Evolutionary conservation across 352 stramenopile genomes (phyloP).

Genomic region (Thalassiosira mediterranea): DNA sequence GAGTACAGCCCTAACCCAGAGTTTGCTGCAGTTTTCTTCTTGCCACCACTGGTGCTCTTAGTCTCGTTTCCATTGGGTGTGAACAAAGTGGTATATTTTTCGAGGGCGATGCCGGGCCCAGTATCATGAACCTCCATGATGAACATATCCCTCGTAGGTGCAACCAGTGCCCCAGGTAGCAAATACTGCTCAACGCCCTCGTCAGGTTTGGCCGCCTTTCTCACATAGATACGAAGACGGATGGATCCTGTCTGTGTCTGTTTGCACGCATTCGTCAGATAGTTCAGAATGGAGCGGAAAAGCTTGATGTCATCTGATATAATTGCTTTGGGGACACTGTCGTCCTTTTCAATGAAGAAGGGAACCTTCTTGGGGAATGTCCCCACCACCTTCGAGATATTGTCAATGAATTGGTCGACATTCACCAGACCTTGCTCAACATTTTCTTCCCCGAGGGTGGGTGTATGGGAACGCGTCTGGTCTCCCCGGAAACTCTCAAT

Average conservation of each 20-base stretch:
- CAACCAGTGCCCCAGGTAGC: constrained; percentile 27
- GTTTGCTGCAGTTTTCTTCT: constrained; percentile 22
- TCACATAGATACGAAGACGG: constrained; percentile 59
- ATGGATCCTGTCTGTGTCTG: constrained; percentile 69
- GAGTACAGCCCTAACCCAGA: constrained; percentile 63
- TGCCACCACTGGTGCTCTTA: not conserved
- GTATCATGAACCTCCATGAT: constrained; percentile 65
- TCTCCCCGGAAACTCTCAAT: constrained; percentile 60
- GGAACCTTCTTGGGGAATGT: constrained; percentile 61
- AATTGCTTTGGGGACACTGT: constrained; percentile 40
- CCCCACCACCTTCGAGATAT: constrained; percentile 39
- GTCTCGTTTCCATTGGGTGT: constrained; percentile 19
- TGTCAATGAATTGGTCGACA: constrained; percentile 52
- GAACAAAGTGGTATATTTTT: constrained; percentile 61
- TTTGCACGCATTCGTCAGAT: constrained; percentile 76
- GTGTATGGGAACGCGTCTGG: constrained; percentile 1
- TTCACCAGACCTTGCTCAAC: constrained; percentile 28
- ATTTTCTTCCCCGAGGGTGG: too few species aligned
- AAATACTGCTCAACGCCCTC: constrained; percentile 8
- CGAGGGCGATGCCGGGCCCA: constrained; percentile 43
- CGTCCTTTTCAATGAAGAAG: constrained; percentile 46
- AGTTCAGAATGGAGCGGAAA: constrained; percentile 74
- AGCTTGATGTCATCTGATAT: constrained; percentile 58
- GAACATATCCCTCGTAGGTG: constrained; percentile 45
- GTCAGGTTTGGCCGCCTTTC: constrained; percentile 5